Evolutionary conservation across 371 early-diverging fungal species (phyloP), one percentile per base, ranked within the genome.

Genomic region (Circinella umbellata): DNA sequence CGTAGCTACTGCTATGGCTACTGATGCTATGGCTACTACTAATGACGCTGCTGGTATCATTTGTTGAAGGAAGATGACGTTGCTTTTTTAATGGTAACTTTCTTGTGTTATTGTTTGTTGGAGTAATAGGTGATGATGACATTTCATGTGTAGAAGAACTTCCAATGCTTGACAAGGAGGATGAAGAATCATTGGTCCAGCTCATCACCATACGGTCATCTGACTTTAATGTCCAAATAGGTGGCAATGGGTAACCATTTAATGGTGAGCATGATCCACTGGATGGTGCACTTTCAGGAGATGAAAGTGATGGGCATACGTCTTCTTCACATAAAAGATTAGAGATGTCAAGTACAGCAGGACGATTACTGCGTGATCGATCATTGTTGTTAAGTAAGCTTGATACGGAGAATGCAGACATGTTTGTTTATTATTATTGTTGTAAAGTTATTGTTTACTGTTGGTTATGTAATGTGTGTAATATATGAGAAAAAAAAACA

Each of bases 271-370:
- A 67, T 35, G 80, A 77, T 59, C 76, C 54, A 53, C 65, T 64
- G 53, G 65, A 38, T 4, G 65, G 65, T 64, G 65, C 38, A n/a
- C 65, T 47, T 38, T 46, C 51, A 17, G 65, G 65, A 18, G 65
- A 78, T 65, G 81, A 81, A 4, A 79, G 69, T 15, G 74, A 72
- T 14, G 70, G 68, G 9, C 68, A 67, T 15, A 66, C 55, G 11
- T 71, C 62, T 20, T 68, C 51, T 17, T 66, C 47, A 27, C 73
- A 73, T 37, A 77, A 42, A 34, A 83, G 63, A 46, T 68, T 76
- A 46, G 76, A 74, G 37, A 83, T 83, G 54, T 79, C 77, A 34
- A 83, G 70, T 20, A 79, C 80, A 20, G 78, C 67, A 39, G 83
- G 83, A 60, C 78, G 68, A 61, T 47, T 46, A 14, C 42, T 8